These are phyloP conservation scores for Eucalyptus erythrocorys DNA, from an alignment of 345 rosid genomes.

Conservation along the genomic window DNA sequence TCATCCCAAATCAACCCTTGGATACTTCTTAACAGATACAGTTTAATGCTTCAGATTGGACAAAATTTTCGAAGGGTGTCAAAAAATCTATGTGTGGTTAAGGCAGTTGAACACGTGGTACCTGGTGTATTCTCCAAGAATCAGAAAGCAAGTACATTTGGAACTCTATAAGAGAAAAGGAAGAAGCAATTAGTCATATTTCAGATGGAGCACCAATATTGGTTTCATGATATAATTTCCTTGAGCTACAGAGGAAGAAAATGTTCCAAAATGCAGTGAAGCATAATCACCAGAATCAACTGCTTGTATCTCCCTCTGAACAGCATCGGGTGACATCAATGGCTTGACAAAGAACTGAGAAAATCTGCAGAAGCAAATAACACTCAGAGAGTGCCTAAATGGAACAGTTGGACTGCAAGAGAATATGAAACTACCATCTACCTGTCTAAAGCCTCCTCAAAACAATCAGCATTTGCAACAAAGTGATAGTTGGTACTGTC, in stretches of 20 bases:
- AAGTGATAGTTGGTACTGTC: slow-evolving; percentile 68
- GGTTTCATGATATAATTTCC: background rate
- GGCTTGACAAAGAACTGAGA: slow-evolving; percentile 86
- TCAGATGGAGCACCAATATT: background rate
- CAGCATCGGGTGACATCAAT: slow-evolving; percentile 88
- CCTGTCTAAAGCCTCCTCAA: slow-evolving; percentile 91
- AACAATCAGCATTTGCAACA: slow-evolving; percentile 55
- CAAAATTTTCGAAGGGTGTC: background rate
- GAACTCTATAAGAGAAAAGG: slow-evolving; percentile 42
- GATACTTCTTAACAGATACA: background rate
- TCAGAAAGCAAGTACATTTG: slow-evolving; percentile 83
- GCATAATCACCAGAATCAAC: slow-evolving; percentile 21
- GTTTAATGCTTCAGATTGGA: background rate
- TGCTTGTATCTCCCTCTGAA: slow-evolving; percentile 53
- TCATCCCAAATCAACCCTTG: background rate
- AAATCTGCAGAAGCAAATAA: slow-evolving; percentile 40
- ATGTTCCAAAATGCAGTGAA: background rate
- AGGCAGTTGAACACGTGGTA: background rate
- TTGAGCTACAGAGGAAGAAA: background rate
- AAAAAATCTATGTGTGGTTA: background rate
- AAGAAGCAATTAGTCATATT: background rate
- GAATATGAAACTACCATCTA: background rate
- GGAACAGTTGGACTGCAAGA: background rate
- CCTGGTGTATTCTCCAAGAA: slow-evolving; percentile 79
- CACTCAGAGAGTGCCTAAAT: background rate